Evolutionary conservation across 805 yeast genomes (phyloP).

Genomic region (Yarrowia sp.): DNA sequence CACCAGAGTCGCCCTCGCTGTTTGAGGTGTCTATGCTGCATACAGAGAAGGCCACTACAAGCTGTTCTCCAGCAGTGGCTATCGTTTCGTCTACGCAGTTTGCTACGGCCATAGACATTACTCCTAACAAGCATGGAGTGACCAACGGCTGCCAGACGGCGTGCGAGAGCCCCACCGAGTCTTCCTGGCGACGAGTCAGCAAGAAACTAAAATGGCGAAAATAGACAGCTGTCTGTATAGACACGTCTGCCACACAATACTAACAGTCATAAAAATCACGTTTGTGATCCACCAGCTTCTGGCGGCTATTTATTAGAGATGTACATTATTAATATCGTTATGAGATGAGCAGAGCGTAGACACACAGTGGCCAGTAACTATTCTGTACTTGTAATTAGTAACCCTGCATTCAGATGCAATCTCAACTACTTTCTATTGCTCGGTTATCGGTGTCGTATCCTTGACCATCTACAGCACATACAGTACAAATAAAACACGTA

Average conservation of each 20-base stretch:
- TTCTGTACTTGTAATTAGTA: no score
- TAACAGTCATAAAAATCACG: neutral
- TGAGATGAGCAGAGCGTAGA: neutral
- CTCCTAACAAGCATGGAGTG: conserved; percentile 9
- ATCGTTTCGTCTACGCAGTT: conserved; percentile 5
- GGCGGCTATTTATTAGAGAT: conserved; percentile 19
- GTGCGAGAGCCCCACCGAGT: conserved; percentile 17
- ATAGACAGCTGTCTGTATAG: neutral
- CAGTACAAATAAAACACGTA: neutral
- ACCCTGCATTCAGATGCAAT: no score
- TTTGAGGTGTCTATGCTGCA: conserved; percentile 15
- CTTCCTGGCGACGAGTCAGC: conserved; percentile 17
- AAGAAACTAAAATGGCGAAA: conserved; percentile 20
- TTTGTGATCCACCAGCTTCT: neutral
- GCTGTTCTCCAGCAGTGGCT: neutral
- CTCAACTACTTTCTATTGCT: neutral
- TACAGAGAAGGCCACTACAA: neutral
- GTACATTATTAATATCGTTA: conserved; percentile 13
- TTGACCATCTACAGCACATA: no score
- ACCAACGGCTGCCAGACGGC: conserved; percentile 10
- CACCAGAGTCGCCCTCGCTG: conserved; percentile 17
- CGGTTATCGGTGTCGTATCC: no score
- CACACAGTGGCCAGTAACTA: neutral
- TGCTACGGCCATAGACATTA: conserved; percentile 6
- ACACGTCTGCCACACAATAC: neutral